Conservation (phyloP, 1,284 basidiomycete genomes). For the Papiliotrema terrestris region DNA sequence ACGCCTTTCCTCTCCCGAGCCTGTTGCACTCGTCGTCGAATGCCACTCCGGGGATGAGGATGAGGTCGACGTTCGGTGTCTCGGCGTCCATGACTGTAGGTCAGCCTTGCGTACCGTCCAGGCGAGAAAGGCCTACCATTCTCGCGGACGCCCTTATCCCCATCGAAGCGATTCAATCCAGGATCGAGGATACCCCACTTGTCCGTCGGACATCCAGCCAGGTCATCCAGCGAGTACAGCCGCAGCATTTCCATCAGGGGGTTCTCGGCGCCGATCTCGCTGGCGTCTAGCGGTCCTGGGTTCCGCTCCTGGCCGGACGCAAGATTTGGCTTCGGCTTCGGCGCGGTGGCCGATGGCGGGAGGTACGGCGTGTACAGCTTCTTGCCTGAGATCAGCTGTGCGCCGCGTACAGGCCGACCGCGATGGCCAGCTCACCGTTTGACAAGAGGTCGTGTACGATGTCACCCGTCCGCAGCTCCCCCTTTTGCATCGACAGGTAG, state of each 20-base stretch:
- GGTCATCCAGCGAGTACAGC: constrained; percentile 38
- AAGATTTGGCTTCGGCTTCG: neutral
- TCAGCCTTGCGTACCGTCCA: neutral
- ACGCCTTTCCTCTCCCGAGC: constrained; percentile 49
- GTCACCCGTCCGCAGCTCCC: constrained; percentile 40
- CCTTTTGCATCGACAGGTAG: constrained; percentile 45
- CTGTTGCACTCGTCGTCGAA: constrained; percentile 44
- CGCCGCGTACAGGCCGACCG: neutral
- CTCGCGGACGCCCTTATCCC: constrained; percentile 21
- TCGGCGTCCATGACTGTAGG: neutral
- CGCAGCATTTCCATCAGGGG: constrained; percentile 42
- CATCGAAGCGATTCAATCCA: constrained; percentile 26
- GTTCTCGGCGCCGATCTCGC: constrained; percentile 1
- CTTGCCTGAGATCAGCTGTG: constrained; percentile 17
- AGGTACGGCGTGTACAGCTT: constrained; percentile 43
- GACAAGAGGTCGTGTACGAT: constrained; percentile 39
- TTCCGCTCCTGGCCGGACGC: neutral
- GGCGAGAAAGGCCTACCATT: constrained; percentile 29
- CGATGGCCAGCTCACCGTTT: constrained; percentile 19
- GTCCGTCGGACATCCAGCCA: constrained; percentile 36
- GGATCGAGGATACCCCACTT: constrained; percentile 49
- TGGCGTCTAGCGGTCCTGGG: constrained; percentile 2
- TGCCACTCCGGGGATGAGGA: constrained; percentile 46
- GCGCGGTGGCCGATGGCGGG: constrained; percentile 4
- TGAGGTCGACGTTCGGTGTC: constrained; percentile 31